Conservation (phyloP, 78 protist species). For the Dictyostelium firmibasis region DNA sequence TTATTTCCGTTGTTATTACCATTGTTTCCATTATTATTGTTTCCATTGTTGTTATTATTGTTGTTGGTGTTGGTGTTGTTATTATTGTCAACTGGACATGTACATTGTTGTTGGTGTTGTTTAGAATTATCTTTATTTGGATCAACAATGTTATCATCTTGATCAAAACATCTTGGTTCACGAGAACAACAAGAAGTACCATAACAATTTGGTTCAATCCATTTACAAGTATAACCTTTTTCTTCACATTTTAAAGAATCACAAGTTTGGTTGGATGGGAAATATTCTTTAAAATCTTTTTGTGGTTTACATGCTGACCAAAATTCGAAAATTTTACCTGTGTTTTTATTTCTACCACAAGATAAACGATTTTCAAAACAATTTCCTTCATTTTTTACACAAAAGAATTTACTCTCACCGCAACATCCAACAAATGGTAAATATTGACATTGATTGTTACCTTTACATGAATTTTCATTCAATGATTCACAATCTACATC, state of each 20-base stretch:
- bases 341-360: neutral
- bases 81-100: neutral
- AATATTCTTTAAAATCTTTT: neutral
- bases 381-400: neutral
- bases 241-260: neutral
- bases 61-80: no score
- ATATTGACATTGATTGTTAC: neutral
- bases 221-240: constrained; percentile 3
- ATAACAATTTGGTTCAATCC: constrained; percentile 1
- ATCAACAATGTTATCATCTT: neutral
- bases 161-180: constrained; percentile 14
- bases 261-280: constrained; percentile 18
- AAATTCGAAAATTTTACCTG: constrained; percentile 40
- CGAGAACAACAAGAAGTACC: constrained; percentile 51
- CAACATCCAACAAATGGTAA: constrained; percentile 21
- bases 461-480: constrained; percentile 1
- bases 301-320: constrained; percentile 37
- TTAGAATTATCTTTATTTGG: neutral
- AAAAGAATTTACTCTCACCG: neutral
- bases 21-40: no score
- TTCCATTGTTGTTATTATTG: no score
- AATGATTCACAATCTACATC: constrained; percentile 8
- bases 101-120: neutral
- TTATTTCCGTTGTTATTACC: neutral
- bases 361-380: neutral